Percentiles rank a stretch among this genome's conserved stretches.
phyloP scores from a whole-genome alignment of 257 asterid species.

The Solanum boliviense region DNA sequence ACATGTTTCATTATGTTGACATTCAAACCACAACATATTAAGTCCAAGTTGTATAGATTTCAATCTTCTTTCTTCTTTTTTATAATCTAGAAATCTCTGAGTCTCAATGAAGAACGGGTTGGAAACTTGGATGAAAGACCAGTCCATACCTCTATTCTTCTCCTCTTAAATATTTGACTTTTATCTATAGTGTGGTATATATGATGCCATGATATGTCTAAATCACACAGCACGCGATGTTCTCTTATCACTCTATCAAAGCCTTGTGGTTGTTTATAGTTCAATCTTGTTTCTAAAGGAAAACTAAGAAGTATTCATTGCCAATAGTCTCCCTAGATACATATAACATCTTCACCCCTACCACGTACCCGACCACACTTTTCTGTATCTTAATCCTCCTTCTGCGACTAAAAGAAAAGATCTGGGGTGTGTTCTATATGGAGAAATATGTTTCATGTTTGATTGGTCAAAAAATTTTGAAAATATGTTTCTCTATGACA shows the following conservation, averaged over 20 bases:
- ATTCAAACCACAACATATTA: background rate
- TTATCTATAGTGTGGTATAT: background rate
- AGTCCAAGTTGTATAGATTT: background rate
- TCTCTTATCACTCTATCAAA: background rate
- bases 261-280: background rate
- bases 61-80: background rate
- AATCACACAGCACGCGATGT: background rate
- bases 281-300: background rate
- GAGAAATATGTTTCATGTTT: background rate
- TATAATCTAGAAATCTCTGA: background rate
- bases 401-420: too few species aligned
- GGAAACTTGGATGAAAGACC: background rate
- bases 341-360: background rate
- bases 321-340: background rate
- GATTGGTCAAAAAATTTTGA: background rate
- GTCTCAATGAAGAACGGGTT: background rate
- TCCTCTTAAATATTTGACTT: background rate
- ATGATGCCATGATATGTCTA: background rate
- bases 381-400: too few species aligned
- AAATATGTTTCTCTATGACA: too few species aligned
- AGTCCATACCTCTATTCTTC: background rate
- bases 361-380: too few species aligned
- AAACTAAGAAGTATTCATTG: background rate
- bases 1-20: background rate
- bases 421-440: background rate